Evolutionary conservation across 2,329 filamentous ascomycete genomes (phyloP), one percentile per base, ranked within the genome.

Genomic region (Fonsecaea multimorphosa): DNA sequence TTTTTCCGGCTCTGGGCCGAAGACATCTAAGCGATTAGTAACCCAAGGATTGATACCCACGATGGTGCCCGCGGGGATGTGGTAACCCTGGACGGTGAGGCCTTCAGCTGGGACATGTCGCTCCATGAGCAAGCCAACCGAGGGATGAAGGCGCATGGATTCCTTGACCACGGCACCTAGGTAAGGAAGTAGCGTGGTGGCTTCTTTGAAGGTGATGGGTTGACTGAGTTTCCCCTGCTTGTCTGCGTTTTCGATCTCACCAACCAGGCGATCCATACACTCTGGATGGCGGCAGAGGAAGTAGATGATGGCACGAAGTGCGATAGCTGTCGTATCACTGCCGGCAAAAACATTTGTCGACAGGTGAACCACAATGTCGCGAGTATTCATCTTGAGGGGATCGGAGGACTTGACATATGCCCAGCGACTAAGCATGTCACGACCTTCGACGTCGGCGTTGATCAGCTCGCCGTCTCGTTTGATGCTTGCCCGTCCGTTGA

Each of bases 221-320:
- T 49, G 38, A 38, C 64, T 68, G 3, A 70, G 54, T 40, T 67
- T 65, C 19, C 64, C 65, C 27, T 40, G 14, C 24, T 53, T 44
- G 29, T 67, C 70, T 19, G 58, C 68, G 2, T 51, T 38, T 34
- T 72, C 69, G 46, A 72, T 67, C 31, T 72, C 70, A 8, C 36
- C 59, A 8, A 67, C 59, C 9, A 71, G 61, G 36, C 59, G 64
- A 9, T 56, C 38, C 58, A 66, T 63, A 34, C 61, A 68, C 9
- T 56, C 22, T 0, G 87, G 87, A 71, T 87, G 85, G 72, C 88
- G 88, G 46, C 92, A 82, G 2, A 93, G 78, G 75, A 87, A 89
- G 77, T 93, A 93, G 72, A 93, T 91, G 0, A 92, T 84, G 16
- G 69, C 67, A 2, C 69, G 65, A 4, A 71, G 52, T 2, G 69